Evolutionary conservation across 495 filamentous ascomycete species (phyloP).

Genomic region (Penicillium cosmopolitanum): DNA sequence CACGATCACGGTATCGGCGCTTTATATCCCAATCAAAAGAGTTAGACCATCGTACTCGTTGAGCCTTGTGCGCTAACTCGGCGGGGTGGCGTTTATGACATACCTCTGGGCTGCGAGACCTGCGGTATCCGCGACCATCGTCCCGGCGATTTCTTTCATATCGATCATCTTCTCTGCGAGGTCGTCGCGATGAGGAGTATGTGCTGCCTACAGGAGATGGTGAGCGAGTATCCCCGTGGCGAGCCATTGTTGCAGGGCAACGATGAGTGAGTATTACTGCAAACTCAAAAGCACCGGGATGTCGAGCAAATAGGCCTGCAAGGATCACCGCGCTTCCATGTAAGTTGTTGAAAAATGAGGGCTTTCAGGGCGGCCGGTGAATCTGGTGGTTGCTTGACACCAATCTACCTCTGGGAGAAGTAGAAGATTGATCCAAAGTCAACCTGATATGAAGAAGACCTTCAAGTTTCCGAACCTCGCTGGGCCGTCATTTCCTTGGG

Average conservation of each 20-base stretch:
- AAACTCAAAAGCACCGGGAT: slow-evolving; percentile 42
- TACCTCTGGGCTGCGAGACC: slow-evolving; percentile 78
- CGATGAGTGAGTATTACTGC: slow-evolving; percentile 67
- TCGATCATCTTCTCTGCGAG: slow-evolving; percentile 76
- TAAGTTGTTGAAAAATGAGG: not conserved
- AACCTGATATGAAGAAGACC: not conserved
- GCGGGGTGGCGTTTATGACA: slow-evolving; percentile 29
- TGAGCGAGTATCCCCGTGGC: slow-evolving; percentile 91
- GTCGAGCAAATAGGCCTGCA: slow-evolving; percentile 12
- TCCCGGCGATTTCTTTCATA: slow-evolving; percentile 68
- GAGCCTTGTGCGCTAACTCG: not conserved
- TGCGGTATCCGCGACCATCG: slow-evolving; percentile 61
- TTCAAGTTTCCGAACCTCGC: not conserved
- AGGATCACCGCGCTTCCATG: slow-evolving; percentile 20
- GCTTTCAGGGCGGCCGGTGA: not conserved
- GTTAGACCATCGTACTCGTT: slow-evolving; percentile 32
- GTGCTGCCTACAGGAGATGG: slow-evolving; percentile 94
- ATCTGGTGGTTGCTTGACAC: not conserved
- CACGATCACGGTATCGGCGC: slow-evolving; percentile 64
- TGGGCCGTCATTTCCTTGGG: slow-evolving; percentile 2
- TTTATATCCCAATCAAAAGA: slow-evolving; percentile 30
- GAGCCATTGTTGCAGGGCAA: slow-evolving; percentile 78
- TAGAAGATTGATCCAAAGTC: not conserved
- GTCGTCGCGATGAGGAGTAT: slow-evolving; percentile 71
- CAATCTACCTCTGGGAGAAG: not conserved